Evolutionary conservation across 2,329 filamentous ascomycete genomes (phyloP).

Genomic region (Fusarium solani-melongenae): DNA sequence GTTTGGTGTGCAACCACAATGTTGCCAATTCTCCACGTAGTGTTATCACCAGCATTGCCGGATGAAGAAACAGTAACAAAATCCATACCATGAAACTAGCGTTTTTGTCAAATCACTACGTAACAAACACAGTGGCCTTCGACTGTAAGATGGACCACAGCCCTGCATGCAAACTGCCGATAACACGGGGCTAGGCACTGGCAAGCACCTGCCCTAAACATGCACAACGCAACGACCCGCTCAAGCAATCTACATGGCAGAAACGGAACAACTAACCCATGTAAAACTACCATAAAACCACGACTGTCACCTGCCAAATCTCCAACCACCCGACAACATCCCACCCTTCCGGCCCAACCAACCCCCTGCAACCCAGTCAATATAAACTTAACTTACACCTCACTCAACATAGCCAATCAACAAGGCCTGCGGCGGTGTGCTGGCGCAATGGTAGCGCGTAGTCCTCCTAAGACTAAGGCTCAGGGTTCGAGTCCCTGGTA

Average conservation of each 20-base stretch:
- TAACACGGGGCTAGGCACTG: background rate
- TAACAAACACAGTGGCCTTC: background rate
- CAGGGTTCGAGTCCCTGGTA: conserved; percentile 55
- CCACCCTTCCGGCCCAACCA: background rate
- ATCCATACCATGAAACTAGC: background rate
- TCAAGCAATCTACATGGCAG: background rate
- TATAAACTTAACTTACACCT: conserved; percentile 2
- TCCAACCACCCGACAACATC: too few species aligned
- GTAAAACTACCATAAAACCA: background rate
- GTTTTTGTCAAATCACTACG: background rate
- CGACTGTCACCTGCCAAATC: background rate
- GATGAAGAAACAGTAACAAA: background rate
- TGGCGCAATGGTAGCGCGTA: conserved; percentile 54
- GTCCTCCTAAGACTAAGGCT: conserved; percentile 55
- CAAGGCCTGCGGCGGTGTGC: conserved; percentile 40
- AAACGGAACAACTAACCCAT: background rate
- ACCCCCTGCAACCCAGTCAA: background rate
- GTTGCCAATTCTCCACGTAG: background rate
- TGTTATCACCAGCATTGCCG: background rate
- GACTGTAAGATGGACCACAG: too few species aligned
- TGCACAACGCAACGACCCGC: background rate
- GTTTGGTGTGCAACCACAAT: background rate
- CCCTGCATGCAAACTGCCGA: background rate
- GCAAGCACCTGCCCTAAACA: background rate
- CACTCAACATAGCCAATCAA: conserved; percentile 30